Conservation (phyloP, 768 basidiomycete species). For the Symmetrospora coprosmae region DNA sequence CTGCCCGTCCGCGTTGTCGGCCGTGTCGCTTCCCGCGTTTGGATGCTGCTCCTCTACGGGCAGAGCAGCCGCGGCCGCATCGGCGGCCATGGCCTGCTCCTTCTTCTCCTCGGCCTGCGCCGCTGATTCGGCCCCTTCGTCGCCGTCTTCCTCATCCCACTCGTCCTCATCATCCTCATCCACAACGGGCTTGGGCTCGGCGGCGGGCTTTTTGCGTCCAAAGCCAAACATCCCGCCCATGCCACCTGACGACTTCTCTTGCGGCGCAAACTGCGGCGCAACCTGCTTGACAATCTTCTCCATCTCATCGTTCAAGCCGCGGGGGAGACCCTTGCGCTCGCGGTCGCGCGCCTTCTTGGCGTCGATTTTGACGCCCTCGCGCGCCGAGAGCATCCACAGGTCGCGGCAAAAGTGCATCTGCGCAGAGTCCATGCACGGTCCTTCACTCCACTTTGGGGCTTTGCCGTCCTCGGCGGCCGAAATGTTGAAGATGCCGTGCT, state of each 20-base stretch:
- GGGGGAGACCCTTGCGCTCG: slow-evolving; percentile 22
- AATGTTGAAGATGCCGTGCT: slow-evolving; percentile 64
- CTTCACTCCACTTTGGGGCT: slow-evolving; percentile 54
- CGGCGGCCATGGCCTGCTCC: slow-evolving; percentile 20
- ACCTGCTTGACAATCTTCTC: slow-evolving; percentile 31
- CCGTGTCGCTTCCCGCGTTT: background rate
- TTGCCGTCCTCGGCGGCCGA: slow-evolving; percentile 44
- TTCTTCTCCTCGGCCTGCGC: slow-evolving; percentile 31
- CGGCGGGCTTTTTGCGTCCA: slow-evolving; percentile 12
- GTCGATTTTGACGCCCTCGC: slow-evolving; percentile 45
- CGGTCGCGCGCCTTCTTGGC: slow-evolving; percentile 33
- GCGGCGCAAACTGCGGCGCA: slow-evolving; percentile 26
- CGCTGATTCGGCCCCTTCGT: slow-evolving; percentile 36
- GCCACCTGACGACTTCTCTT: slow-evolving; percentile 10
- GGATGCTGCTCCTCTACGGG: slow-evolving; percentile 22
- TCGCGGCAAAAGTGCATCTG: slow-evolving; percentile 99
- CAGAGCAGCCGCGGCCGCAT: slow-evolving; percentile 22
- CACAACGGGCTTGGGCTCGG: background rate
- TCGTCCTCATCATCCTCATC: slow-evolving; percentile 23
- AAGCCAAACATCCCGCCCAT: slow-evolving; percentile 1
- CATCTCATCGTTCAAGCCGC: slow-evolving; percentile 23
- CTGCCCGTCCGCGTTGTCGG: background rate
- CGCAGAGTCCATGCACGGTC: slow-evolving; percentile 80
- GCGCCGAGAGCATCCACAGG: slow-evolving; percentile 80
- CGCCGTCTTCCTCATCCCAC: slow-evolving; percentile 40